Base-by-base conservation (phyloP, 2,329 filamentous ascomycete species). In the Exutisphaerella laricina region DNA sequence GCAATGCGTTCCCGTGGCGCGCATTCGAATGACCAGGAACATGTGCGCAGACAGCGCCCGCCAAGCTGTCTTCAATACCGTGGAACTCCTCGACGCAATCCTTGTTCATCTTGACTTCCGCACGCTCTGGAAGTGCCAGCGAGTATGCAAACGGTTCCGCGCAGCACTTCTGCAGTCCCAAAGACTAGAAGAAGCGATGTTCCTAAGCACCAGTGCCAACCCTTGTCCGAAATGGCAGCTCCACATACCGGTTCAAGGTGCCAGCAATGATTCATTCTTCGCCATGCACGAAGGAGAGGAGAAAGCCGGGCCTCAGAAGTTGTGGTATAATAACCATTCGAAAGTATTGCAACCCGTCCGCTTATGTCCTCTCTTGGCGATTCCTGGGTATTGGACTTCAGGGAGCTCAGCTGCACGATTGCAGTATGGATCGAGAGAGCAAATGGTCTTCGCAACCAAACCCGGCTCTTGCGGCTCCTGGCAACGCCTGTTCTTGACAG, bases 41-140 rank as follows among this genome's bases (percentile, higher is more conserved):
- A 22, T 41, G 30, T 13, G 18, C 29, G 35, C n/a, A 4, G 16
- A 34, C 5, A 32, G 29, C 3, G 17, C 39, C 6, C 20, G 30
- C 12, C 10, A 34, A 9, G 39, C 39, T 7, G 39, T 41, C 12
- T 36, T 46, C 16, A 17, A 35, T 6, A 46, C 33, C 2, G 32
- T 17, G 1, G 43, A 46, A 25, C 12, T 46, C 8, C 32, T 41
- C 18, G 43, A 46, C 32, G 25, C 37, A 4, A 41, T 46, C 20
- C 38, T 46, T 4, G 20, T 31, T 14, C 17, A 25, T 6, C 31
- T 43, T 7, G 8, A 29, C 16, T 20, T 39, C 16, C 20, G 17
- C 17, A 18, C 17, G 2, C 14, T 35, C 4, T 22, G 32, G 17
- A 25, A 13, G 14, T 39, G 36, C 25, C 23, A 39, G 10, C n/a